A percentile compares a stretch with the other conserved stretches of the same genome.
Conservation (phyloP, 2,329 filamentous ascomycete species). For the Keithomyces neogunnii region DNA sequence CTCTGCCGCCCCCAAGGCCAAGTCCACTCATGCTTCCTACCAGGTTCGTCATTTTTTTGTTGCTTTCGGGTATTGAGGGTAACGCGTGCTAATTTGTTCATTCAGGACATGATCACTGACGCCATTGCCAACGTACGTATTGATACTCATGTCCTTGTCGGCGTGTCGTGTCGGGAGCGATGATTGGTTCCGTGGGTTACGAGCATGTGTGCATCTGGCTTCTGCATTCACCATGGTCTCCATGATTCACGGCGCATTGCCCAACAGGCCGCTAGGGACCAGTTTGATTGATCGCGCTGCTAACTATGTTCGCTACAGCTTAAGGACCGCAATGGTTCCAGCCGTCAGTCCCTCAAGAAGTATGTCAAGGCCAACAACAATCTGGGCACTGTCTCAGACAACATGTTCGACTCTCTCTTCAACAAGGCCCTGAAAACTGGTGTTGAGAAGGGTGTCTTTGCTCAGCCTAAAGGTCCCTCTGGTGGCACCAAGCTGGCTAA, state of each 20-base stretch:
- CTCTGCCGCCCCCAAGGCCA: conserved; percentile 32
- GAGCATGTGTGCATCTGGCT: background rate
- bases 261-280: background rate
- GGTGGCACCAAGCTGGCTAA: conserved; percentile 89
- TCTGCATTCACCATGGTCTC: conserved; percentile 3
- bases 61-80: background rate
- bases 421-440: conserved; percentile 77
- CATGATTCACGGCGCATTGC: conserved; percentile 9
- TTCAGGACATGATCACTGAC: conserved; percentile 54
- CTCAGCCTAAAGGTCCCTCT: conserved; percentile 85
- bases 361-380: conserved; percentile 49
- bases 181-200: background rate
- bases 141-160: conserved; percentile 20
- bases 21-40: conserved; percentile 49
- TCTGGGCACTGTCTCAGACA: conserved; percentile 33
- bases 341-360: conserved; percentile 54
- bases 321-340: conserved; percentile 55
- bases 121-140: conserved; percentile 51
- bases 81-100: conserved; percentile 14
- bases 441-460: conserved; percentile 79
- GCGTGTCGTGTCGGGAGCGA: conserved; percentile 23
- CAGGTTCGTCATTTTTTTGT: conserved; percentile 37
- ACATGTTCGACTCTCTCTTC: conserved; percentile 65
- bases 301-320: conserved; percentile 39
- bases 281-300: conserved; percentile 9